Percentiles rank a stretch among this genome's conserved stretches.
phyloP scores from a whole-genome alignment of 768 basidiomycete species.

The Amanita rubescens region DNA sequence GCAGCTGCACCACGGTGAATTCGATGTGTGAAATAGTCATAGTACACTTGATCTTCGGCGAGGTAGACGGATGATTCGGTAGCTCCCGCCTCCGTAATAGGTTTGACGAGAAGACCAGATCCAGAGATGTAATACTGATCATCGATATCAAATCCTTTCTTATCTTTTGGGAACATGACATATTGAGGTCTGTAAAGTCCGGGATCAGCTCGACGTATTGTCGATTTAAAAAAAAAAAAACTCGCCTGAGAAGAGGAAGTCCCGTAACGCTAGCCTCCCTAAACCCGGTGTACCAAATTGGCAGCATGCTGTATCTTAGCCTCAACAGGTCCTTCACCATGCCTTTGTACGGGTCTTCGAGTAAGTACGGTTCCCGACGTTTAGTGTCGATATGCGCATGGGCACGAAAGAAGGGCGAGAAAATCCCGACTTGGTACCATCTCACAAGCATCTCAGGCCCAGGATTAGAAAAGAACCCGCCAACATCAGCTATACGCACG shows the following conservation, averaged over 20 bases:
- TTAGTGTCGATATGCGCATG: constrained; percentile 98
- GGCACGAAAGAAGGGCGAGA: constrained; percentile 97
- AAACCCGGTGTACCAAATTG: constrained; percentile 98
- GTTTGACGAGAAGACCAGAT: constrained; percentile 87
- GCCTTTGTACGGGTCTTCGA: constrained; percentile 83
- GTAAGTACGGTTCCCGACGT: constrained; percentile 90
- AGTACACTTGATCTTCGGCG: constrained; percentile 88
- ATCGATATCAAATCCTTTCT: constrained; percentile 79
- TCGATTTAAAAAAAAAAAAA: too few relatives aligned
- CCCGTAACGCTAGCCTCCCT: constrained; percentile 78
- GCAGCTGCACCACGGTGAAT: constrained; percentile 60
- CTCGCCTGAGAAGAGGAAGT: constrained; percentile 74
- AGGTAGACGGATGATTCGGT: constrained; percentile 74
- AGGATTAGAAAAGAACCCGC: constrained; percentile 98
- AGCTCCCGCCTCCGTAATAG: constrained; percentile 69
- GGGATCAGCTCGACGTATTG: too few relatives aligned
- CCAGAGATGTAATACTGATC: constrained; percentile 91
- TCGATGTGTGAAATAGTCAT: constrained; percentile 78
- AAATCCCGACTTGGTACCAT: constrained; percentile 95
- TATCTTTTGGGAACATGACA: constrained; percentile 85
- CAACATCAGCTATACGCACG: constrained; percentile 73
- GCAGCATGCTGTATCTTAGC: constrained; percentile 79
- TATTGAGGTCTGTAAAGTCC: constrained; percentile 99
- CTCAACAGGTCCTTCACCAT: constrained; percentile 74
- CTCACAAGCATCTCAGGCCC: constrained; percentile 90